Base-by-base conservation (phyloP, 2,329 filamentous ascomycete species). In the Diaporthe sp. region DNA sequence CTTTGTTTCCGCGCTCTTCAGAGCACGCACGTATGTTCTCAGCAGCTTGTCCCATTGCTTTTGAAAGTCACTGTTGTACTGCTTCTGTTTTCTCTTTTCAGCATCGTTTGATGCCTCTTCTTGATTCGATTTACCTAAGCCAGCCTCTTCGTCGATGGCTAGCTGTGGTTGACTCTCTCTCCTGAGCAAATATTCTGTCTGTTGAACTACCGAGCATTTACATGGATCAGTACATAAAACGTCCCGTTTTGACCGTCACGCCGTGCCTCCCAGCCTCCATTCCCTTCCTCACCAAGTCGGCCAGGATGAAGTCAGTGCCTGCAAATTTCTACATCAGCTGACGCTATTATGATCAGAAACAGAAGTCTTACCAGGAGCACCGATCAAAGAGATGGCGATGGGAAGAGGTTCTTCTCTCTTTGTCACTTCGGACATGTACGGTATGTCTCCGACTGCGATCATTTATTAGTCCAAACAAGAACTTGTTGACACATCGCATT, bases 161-260 rank as follows among this genome's bases (percentile, higher is more conserved):
- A 10, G 3, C 22, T 9, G 12, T 68, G 30, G 45, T 28, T 19
- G n/a, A 30, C n/a, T n/a, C n/a, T n/a, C n/a, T 54, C 45, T 52
- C 71, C 4, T 58, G 71, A 7, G 58, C 71, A 47, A 57, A 64
- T 33, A 64, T 35, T 72, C 71, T n/a, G n/a, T n/a, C n/a, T n/a
- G n/a, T n/a, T n/a, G n/a, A n/a, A n/a, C n/a, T n/a, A n/a, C n/a
- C n/a, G n/a, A n/a, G n/a, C n/a, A n/a, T n/a, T n/a, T n/a, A n/a
- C n/a, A n/a, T n/a, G n/a, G n/a, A n/a, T n/a, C n/a, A n/a, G n/a
- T n/a, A n/a, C n/a, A n/a, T n/a, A n/a, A n/a, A n/a, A n/a, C n/a
- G n/a, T n/a, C n/a, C n/a, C n/a, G n/a, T n/a, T n/a, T n/a, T n/a
- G n/a, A n/a, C n/a, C n/a, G n/a, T n/a, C n/a, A n/a, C n/a, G n/a